Percentiles rank a stretch among this genome's conserved stretches.
phyloP scores from a whole-genome alignment of 2,329 filamentous ascomycete genomes.

The Aplosporella prunicola region DNA sequence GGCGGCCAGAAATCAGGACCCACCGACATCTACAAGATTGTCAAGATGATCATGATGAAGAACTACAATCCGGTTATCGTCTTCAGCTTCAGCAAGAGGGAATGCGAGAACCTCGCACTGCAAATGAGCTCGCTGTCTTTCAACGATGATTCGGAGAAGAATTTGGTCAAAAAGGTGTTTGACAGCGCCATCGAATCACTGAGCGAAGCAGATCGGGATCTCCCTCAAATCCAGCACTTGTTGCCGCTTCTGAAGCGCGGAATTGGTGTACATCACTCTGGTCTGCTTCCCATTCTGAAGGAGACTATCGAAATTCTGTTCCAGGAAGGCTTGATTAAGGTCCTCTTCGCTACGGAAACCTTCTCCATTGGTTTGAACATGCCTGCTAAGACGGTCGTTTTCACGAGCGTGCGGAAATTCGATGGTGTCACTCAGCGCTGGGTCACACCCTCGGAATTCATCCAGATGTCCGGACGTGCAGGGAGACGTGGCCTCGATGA shows the following conservation, averaged over 20 bases:
- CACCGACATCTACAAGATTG: constrained; percentile 91
- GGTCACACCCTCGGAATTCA: constrained; percentile 89
- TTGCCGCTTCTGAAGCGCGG: constrained; percentile 80
- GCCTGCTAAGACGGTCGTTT: constrained; percentile 99
- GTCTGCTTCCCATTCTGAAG: constrained; percentile 88
- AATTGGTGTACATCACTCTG: constrained; percentile 95
- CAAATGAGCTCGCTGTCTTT: constrained; percentile 81
- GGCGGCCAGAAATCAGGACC: constrained; percentile 55
- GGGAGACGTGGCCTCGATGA: constrained; percentile 96
- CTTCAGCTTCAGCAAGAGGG: constrained; percentile 98
- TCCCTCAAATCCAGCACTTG: constrained; percentile 86
- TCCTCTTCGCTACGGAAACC: constrained; percentile 94
- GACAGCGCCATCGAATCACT: constrained; percentile 85
- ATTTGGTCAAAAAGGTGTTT: constrained; percentile 90
- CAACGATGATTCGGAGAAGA: constrained; percentile 93
- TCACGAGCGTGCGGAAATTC: constrained; percentile 91
- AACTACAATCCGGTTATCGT: constrained; percentile 97
- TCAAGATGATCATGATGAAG: constrained; percentile 97
- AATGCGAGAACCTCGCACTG: constrained; percentile 84
- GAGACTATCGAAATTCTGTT: constrained; percentile 99
- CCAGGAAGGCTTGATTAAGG: constrained; percentile 96
- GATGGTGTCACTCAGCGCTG: constrained; percentile 74
- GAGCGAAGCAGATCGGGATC: constrained; percentile 77
- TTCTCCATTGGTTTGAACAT: constrained; percentile 99
- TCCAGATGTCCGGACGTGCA: constrained; percentile 97